Conservation (phyloP, 352 stramenopile species). For the Phytophthora kernoviae region DNA sequence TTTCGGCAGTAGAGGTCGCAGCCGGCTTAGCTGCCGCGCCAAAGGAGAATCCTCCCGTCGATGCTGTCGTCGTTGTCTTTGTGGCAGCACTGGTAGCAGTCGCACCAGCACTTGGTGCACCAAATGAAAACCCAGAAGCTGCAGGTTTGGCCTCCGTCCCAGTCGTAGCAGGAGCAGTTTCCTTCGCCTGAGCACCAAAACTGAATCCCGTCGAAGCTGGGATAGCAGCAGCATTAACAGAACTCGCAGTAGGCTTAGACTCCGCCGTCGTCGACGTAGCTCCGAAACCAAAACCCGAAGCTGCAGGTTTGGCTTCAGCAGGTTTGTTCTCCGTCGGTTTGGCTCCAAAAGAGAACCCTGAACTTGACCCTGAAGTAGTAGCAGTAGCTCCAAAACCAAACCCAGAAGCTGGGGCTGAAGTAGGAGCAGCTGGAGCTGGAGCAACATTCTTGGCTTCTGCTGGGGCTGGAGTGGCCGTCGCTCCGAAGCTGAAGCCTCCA, state of each 20-base stretch:
- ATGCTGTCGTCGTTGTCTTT: constrained; percentile 14
- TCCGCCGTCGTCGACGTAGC: constrained; percentile 10
- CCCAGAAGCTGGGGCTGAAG: constrained; percentile 10
- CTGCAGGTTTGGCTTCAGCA: constrained; percentile 17
- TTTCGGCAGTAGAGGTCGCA: constrained; percentile 27
- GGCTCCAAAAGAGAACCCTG: constrained; percentile 31
- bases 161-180: constrained; percentile 2
- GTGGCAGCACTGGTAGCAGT: constrained; percentile 10
- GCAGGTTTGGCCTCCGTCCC: constrained; percentile 22
- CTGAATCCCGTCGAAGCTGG: constrained; percentile 17
- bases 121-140: constrained; percentile 40
- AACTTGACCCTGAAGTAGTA: constrained; percentile 22
- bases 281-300: constrained; percentile 30
- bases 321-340: no score
- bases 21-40: constrained; percentile 24
- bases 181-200: constrained; percentile 30
- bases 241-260: constrained; percentile 5
- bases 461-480: not conserved
- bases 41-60: constrained; percentile 49
- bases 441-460: not conserved
- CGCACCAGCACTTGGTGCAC: constrained; percentile 14
- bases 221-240: not conserved
- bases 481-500: constrained; percentile 34
- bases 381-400: not conserved
- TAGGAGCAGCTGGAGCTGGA: not conserved